Evolutionary conservation across 179 eudicot species (phyloP), one percentile per base, ranked within the genome.

Genomic region (Drosera spatulata): DNA sequence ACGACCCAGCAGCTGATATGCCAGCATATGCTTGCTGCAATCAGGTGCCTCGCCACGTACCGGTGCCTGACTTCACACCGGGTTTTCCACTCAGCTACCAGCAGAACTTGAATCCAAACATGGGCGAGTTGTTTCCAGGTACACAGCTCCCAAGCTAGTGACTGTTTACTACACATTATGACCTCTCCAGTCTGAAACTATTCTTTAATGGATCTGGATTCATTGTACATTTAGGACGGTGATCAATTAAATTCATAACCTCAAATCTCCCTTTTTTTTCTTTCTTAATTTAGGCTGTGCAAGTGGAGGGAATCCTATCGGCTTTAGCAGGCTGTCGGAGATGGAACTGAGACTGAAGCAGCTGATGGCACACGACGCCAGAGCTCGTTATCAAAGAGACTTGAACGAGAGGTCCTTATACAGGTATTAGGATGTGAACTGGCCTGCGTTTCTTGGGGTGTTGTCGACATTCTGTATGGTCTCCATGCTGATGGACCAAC

Each of bases 341-440:
- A 69, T 69, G 67, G 74, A 69, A 44, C 65, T 55, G 52, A 63
- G 58, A 70, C 43, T 66, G 62, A 70, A 67, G 3, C 45, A 43
- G 45, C 45, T 43, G 45, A 43, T 43, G 45, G 8, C 5, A 4
- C 45, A 43, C 8, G 2, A 43, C 5, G 45, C 45, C 45, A 43
- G 45, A 43, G 45, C 45, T 43, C 45, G 45, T 43, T 2, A 43
- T 43, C 45, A 43, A 43, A 43, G 45, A 43, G 45, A 43, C 45
- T 43, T 43, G 8, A 43, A 43, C 45, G 6, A 22, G 33, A 22
- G 33, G 33, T 22, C 33, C 33, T 22, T 22, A 22, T 22, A 22
- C 33, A 22, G 33, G 33, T 22, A 22, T 22, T 22, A 22, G 33
- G 33, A 22, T 22, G 33, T 22, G 33, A 22, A 22, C 33, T 22